Evolutionary conservation across 2,329 filamentous ascomycete species (phyloP), one percentile per base, ranked within the genome.

Genomic region (Bipolaris victoriae): DNA sequence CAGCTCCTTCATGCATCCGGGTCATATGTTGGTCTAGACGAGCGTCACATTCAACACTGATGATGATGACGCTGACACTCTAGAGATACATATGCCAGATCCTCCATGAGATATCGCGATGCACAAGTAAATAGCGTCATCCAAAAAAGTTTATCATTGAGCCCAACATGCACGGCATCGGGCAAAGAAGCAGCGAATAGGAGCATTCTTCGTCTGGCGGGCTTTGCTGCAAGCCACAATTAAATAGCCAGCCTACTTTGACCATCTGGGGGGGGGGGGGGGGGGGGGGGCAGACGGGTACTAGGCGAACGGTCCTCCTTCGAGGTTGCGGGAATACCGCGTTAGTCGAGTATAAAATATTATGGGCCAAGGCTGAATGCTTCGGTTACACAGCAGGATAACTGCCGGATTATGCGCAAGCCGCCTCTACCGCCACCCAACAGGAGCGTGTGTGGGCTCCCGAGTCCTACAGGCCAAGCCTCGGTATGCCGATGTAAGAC

Each of bases 401-500:
- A 60, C 46, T 56, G 52, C 57, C 58, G 54, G 45, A n/a, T 37
- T 45, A 29, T 37, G 52, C 45, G 44, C 50, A 48, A 60, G 57
- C 58, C 65, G 67, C 67, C 50, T 43, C 33, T 64, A 43, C 64
- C 62, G 63, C 64, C 35, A 37, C 15, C 44, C 43, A 54, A 59
- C 46, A 31, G 22, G n/a, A 37, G 18, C 29, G 7, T 26, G 9
- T 31, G 9, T 31, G 22, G 26, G 9, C 11, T 50, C 20, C 52
- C 36, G 51, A 58, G 40, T 41, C 40, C 41, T 62, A 37, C 41
- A 29, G 3, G 3, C 24, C 29, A 26, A 7, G 49, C 35, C 52
- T 66, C 67, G 67, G 67, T 52, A 67, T 68, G 53, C 67, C 67
- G 65, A 64, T 44, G 55, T 53, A 41, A 52, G 52, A 33, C 47